Evolutionary conservation across 495 filamentous ascomycete genomes (phyloP).

Genomic region (Penicillium atrosanguineum): DNA sequence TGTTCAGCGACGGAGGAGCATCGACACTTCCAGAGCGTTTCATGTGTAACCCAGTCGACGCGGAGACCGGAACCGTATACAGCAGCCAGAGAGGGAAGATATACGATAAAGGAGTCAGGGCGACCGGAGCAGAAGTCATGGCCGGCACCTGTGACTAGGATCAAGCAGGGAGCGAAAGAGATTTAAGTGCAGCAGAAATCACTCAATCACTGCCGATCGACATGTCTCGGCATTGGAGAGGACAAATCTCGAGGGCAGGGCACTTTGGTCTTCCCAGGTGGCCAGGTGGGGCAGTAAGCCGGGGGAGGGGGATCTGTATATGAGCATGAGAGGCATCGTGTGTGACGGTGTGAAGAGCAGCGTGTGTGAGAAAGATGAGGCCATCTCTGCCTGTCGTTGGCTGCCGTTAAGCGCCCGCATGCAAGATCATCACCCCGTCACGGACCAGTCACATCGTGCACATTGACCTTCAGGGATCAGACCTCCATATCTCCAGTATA

Average conservation of each 20-base stretch:
- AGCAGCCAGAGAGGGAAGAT: constrained; percentile 10
- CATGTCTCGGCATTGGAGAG: constrained; percentile 14
- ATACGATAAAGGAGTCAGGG: constrained; percentile 7
- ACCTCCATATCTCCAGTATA: no score
- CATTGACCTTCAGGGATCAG: background rate
- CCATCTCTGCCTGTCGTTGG: constrained; percentile 29
- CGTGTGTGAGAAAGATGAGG: background rate
- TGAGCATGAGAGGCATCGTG: constrained; percentile 21
- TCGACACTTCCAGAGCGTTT: constrained; percentile 12
- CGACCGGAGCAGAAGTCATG: constrained; percentile 16
- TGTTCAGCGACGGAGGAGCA: constrained; percentile 37
- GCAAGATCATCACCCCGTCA: constrained; percentile 25
- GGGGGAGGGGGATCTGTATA: constrained; percentile 26
- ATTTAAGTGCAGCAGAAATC: constrained; percentile 20
- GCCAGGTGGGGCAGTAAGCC: constrained; percentile 16
- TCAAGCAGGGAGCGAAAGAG: constrained; percentile 8
- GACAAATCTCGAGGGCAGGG: constrained; percentile 20
- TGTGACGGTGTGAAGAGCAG: constrained; percentile 33
- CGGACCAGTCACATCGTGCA: constrained; percentile 19
- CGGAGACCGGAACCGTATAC: constrained; percentile 12
- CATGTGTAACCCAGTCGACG: constrained; percentile 1
- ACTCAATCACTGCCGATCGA: constrained; percentile 20
- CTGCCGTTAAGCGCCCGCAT: constrained; percentile 33
- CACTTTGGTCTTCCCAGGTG: constrained; percentile 24
- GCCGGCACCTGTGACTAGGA: constrained; percentile 17